Base-by-base conservation (phyloP, 2,329 filamentous ascomycete genomes). In the Talaromyces sp. region DNA sequence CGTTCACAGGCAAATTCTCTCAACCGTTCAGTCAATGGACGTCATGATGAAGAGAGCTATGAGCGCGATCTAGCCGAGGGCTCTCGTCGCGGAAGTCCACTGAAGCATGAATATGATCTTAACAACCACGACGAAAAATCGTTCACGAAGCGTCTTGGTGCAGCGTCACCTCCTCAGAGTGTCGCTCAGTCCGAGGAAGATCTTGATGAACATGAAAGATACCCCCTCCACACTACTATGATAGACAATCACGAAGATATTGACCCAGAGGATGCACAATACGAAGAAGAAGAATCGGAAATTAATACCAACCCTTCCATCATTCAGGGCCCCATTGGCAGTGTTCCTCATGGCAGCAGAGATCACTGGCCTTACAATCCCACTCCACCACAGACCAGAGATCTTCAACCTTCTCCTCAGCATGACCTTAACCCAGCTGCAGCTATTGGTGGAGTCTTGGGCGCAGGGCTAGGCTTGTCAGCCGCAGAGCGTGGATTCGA, bases 301-400 rank as follows among this genome's bases (percentile, higher is more conserved):
- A 83, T 91, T 16, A 88, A 86, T 52, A 96, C 92, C 18, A 96
- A 96, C 71, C 92, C 92, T 2, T 96, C 93, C 0, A 83, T 93
- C 57, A 86, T 96, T 44, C 85, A 92, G 67, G 91, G 90, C 18
- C 88, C 88, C 0, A 84, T 89, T 57, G 87, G 86, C 58, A 86
- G 84, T 37, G 72, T 77, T 28, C 73, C 79, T 52, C 79, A 80
- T 66, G 79, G 78, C 54, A 77, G 76, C 64, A 75, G 74, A 23
- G 81, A 83, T 57, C 79, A 82, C 60, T 87, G 84, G 81, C 81
- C 81, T 35, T 84, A 84, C 61, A 80, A 84, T 61, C 76, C 80
- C 11, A 86, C 85, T 1, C 84, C 85, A 1, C 75, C 73, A 21
- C 73, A 82, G 64, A 77, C 80, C 37, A 76, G 81, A 59, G 70